Percentiles rank a stretch among this genome's conserved stretches.
Evolutionary conservation across 768 basidiomycete species (phyloP).

Genomic region (Clitopilus passeckerianus): DNA sequence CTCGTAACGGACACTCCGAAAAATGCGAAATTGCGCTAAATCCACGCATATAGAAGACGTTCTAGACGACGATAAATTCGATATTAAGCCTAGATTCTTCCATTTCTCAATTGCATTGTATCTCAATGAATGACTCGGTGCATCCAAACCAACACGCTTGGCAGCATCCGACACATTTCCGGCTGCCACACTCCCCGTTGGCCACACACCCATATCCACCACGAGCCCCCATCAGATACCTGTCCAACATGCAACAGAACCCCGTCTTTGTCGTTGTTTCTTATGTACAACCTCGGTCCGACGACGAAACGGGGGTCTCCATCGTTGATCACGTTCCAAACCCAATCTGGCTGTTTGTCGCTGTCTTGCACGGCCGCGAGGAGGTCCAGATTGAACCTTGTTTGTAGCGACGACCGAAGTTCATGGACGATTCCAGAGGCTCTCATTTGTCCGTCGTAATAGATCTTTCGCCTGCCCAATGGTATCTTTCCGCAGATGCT

Average conservation of each 20-base stretch:
- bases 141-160: neutral
- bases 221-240: neutral
- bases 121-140: neutral
- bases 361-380: neutral
- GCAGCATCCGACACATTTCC: neutral
- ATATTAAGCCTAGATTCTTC: slow-evolving; percentile 1
- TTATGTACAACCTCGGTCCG: neutral
- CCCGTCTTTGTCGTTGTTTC: neutral
- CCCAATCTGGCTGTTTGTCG: slow-evolving; percentile 1
- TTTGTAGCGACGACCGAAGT: neutral
- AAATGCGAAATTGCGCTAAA: slow-evolving; percentile 20
- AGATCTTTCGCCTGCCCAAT: slow-evolving; percentile 83
- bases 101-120: neutral
- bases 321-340: slow-evolving; percentile 1
- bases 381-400: neutral
- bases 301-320: slow-evolving; percentile 1
- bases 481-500: slow-evolving; percentile 60
- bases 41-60: neutral
- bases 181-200: neutral
- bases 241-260: neutral
- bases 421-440: slow-evolving; percentile 22
- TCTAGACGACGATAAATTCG: neutral
- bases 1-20: slow-evolving; percentile 47
- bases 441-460: slow-evolving; percentile 78
- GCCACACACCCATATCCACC: neutral